These are phyloP conservation scores for Aegilops tauschii DNA, from an alignment of 176 grass and related monocot genomes.

Conservation along the genomic window DNA sequence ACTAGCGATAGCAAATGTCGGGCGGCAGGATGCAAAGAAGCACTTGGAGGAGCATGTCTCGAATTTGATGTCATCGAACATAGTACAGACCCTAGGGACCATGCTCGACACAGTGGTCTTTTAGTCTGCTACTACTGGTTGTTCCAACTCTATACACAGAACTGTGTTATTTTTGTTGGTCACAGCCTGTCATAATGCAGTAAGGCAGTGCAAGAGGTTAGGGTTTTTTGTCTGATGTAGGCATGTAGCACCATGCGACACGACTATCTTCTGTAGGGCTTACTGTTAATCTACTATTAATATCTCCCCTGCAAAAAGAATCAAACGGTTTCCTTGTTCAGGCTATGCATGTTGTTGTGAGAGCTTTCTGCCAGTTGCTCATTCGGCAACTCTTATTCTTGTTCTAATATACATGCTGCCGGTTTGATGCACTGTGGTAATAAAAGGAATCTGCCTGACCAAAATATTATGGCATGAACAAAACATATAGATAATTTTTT, in stretches of 20 bases:
- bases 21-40: conserved; percentile 94
- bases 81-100: conserved; percentile 92
- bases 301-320: background rate
- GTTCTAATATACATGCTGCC: background rate
- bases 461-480: background rate
- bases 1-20: conserved; percentile 92
- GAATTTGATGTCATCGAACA: conserved; percentile 96
- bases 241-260: background rate
- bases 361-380: background rate
- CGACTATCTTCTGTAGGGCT: background rate
- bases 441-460: background rate
- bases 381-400: background rate
- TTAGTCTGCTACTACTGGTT: conserved; percentile 27
- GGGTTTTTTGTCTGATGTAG: background rate
- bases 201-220: background rate
- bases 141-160: background rate
- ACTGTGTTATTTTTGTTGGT: background rate
- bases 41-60: conserved; percentile 99
- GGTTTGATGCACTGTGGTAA: background rate
- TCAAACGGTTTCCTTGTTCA: background rate
- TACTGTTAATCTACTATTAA: background rate
- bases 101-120: conserved; percentile 98
- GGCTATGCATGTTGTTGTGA: background rate
- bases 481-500: background rate
- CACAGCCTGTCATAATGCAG: background rate